Percentiles rank a stretch among this genome's conserved stretches.
Evolutionary conservation across 805 yeast species (phyloP).

Genomic region (Yarrowia phangngaensis): DNA sequence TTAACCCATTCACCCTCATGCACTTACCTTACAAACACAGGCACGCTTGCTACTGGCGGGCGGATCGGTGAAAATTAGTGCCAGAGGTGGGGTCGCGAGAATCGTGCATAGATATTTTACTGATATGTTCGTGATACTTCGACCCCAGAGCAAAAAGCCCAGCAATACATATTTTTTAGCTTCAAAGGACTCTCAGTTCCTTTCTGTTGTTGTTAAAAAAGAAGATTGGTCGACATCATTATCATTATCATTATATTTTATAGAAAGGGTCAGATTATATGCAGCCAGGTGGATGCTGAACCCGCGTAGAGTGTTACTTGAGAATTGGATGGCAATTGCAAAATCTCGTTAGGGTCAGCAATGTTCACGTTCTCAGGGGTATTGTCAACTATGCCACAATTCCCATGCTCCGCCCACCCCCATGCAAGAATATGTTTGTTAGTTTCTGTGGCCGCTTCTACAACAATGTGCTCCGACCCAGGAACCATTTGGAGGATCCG

Average conservation of each 20-base stretch:
- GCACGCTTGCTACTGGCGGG: background rate
- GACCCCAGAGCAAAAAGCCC: slow-evolving; percentile 31
- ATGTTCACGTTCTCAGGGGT: slow-evolving; percentile 22
- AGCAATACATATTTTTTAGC: slow-evolving; percentile 34
- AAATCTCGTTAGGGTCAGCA: slow-evolving; percentile 21
- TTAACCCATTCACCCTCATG: too few relatives aligned
- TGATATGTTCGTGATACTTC: slow-evolving; percentile 30
- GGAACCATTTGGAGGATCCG: slow-evolving; percentile 40
- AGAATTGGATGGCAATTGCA: background rate
- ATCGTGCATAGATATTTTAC: slow-evolving; percentile 11
- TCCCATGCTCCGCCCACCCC: slow-evolving; percentile 99
- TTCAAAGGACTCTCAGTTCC: slow-evolving; percentile 23
- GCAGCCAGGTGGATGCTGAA: slow-evolving; percentile 17
- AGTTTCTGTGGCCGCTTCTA: slow-evolving; percentile 5
- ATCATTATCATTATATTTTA: too few relatives aligned
- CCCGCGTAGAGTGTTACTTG: slow-evolving; percentile 9
- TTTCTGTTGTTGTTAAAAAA: slow-evolving; percentile 32
- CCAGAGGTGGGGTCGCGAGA: background rate
- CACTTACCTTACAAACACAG: too few relatives aligned
- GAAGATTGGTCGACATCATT: slow-evolving; percentile 33
- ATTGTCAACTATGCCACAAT: slow-evolving; percentile 56
- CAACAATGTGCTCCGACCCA: slow-evolving; percentile 87
- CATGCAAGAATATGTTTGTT: slow-evolving; percentile 49
- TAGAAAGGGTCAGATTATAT: too few relatives aligned
- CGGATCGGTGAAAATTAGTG: background rate